Evolutionary conservation across 371 early-diverging fungal species (phyloP).

Genomic region (Mortierella sp.): DNA sequence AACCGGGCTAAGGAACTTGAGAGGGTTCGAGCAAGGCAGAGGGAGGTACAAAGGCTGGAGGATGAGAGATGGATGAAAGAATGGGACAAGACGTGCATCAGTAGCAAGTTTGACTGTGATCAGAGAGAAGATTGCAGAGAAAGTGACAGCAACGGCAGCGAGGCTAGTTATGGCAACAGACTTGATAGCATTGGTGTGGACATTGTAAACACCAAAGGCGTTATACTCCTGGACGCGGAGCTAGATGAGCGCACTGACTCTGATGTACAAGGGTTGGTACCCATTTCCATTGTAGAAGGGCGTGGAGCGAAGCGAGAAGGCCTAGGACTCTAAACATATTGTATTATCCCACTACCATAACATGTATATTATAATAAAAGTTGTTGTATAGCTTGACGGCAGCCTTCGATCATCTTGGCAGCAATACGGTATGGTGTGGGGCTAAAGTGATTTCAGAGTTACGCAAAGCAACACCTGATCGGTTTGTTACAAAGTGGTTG

Average conservation of each 20-base stretch:
- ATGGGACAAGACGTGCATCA: constrained; percentile 58
- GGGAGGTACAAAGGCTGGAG: constrained; percentile 16
- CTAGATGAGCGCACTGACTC: neutral
- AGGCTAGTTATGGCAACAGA: neutral
- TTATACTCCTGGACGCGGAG: neutral
- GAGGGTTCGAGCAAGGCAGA: constrained; percentile 8
- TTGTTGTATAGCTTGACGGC: no score
- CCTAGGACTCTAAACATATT: neutral
- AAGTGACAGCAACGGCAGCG: neutral
- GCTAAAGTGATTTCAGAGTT: no score
- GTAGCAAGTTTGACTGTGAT: constrained; percentile 3
- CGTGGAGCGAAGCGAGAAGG: neutral
- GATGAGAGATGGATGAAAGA: constrained; percentile 39
- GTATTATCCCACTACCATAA: no score
- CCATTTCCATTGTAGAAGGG: neutral
- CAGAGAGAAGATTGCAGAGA: neutral
- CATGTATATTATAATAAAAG: no score
- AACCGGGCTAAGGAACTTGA: constrained; percentile 24
- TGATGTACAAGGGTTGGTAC: neutral
- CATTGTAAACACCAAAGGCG: neutral
- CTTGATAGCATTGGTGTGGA: neutral
- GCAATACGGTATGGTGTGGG: no score
- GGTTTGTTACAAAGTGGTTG: neutral
- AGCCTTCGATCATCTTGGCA: no score
- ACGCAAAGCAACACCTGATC: no score